A percentile compares a stretch with the other conserved stretches of the same genome.
These are phyloP conservation scores for Passiflora organensis DNA, from an alignment of 345 rosid species.

Conservation along the genomic window DNA sequence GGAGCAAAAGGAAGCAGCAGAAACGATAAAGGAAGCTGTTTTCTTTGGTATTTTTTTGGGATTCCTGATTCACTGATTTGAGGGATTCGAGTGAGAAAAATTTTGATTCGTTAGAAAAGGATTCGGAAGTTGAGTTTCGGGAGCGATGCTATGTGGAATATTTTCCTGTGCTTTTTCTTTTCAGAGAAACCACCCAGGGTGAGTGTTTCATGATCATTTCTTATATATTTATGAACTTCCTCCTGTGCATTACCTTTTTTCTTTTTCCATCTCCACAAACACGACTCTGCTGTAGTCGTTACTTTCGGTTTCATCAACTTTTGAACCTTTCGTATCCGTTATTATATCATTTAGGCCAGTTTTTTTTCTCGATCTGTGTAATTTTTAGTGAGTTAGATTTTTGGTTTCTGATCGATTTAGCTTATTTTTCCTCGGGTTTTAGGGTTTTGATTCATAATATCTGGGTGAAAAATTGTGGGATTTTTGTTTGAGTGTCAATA, in stretches of 20 bases:
- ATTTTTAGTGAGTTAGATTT: too few species aligned
- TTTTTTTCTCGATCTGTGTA: too few species aligned
- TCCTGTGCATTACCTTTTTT: too few species aligned
- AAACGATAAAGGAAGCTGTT: conserved; percentile 1
- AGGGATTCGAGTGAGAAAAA: neutral
- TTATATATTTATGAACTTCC: conserved; percentile 1
- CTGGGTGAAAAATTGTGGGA: too few species aligned
- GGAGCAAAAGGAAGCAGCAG: neutral
- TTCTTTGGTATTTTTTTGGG: conserved; percentile 1
- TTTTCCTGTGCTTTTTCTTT: conserved; percentile 22
- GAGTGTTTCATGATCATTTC: conserved; percentile 8
- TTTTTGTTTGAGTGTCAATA: too few species aligned
- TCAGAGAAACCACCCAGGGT: conserved; percentile 26
- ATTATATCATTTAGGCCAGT: too few species aligned
- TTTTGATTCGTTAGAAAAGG: conserved; percentile 10
- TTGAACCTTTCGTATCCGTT: too few species aligned
- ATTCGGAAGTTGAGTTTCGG: conserved; percentile 22
- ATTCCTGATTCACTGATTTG: conserved; percentile 3
- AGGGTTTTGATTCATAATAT: too few species aligned
- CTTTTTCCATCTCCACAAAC: neutral
- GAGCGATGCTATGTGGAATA: conserved; percentile 22
- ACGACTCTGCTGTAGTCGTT: too few species aligned
- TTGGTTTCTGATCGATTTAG: too few species aligned
- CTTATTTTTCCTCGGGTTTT: too few species aligned
- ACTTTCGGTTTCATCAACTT: too few species aligned